Conservation (phyloP, 495 filamentous ascomycete species). For the Penicillium malachiteum region DNA sequence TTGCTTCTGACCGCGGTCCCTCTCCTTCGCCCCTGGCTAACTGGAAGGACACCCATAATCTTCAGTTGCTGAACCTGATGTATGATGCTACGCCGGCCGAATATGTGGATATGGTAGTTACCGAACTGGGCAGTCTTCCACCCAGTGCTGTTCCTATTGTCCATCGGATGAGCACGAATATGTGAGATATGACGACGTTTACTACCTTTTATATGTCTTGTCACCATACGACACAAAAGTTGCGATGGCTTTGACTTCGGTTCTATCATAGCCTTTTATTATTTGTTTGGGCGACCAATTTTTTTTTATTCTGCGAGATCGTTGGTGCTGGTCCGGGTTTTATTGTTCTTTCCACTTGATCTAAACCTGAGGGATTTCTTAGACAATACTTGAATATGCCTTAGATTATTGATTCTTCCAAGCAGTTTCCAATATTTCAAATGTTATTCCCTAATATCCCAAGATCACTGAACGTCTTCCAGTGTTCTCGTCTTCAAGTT, state of each 20-base stretch:
- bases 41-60: conserved; percentile 61
- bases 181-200: conserved; percentile 22
- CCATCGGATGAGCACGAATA: conserved; percentile 49
- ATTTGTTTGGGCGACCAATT: neutral
- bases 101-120: conserved; percentile 84
- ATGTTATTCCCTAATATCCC: too few relatives aligned
- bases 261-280: neutral
- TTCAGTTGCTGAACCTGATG: conserved; percentile 79
- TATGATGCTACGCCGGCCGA: conserved; percentile 93
- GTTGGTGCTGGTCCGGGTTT: too few relatives aligned
- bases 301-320: too few relatives aligned
- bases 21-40: conserved; percentile 45
- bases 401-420: neutral
- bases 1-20: conserved; percentile 12
- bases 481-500: too few relatives aligned
- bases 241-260: neutral
- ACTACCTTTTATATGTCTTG: neutral
- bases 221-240: neutral
- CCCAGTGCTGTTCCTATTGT: conserved; percentile 72
- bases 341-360: neutral
- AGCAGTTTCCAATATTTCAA: too few relatives aligned
- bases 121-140: conserved; percentile 84
- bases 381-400: neutral
- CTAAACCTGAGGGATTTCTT: neutral
- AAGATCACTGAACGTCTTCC: too few relatives aligned